A percentile compares a stretch with the other conserved stretches of the same genome.
Evolutionary conservation across 176 grass and related monocot species (phyloP).

Genomic region (Triticum dicoccoides): DNA sequence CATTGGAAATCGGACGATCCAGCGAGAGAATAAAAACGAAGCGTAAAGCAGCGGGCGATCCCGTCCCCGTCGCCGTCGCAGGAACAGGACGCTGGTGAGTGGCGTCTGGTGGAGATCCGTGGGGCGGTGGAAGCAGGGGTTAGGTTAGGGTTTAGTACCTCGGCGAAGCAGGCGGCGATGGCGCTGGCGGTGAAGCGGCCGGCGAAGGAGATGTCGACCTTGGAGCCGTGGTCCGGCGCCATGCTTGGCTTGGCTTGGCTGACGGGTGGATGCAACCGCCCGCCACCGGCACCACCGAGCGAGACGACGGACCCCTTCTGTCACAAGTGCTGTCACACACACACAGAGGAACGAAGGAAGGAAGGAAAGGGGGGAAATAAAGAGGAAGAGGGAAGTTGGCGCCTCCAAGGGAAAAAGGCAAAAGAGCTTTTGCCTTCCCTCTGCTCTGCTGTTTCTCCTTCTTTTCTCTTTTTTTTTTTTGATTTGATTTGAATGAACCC

Average conservation of each 20-base stretch:
- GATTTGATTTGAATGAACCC: not conserved
- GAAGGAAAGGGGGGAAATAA: not conserved
- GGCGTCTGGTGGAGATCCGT: not conserved
- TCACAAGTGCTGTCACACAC: not conserved
- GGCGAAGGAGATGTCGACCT: conserved; percentile 78
- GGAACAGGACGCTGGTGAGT: not conserved
- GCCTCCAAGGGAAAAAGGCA: not conserved
- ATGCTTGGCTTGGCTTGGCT: conserved; percentile 30
- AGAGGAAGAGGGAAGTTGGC: not conserved
- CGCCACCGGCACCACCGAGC: not conserved
- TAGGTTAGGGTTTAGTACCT: conserved; percentile 33
- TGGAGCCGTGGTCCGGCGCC: conserved; percentile 47
- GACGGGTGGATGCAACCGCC: not conserved
- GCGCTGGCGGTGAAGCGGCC: conserved; percentile 90
- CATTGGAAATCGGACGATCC: not conserved
- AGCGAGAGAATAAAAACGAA: too few relatives aligned
- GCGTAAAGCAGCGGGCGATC: not conserved
- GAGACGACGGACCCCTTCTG: not conserved
- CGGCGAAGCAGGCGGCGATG: conserved; percentile 95
- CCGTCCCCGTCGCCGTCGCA: not conserved
- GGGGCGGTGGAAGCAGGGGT: not conserved
- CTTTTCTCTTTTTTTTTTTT: not conserved
- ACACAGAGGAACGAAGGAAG: not conserved
- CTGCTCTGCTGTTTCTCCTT: too few relatives aligned
- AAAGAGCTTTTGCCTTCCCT: not conserved